Conservation (phyloP, 805 yeast genomes). For the Kazachstania martiniae region DNA sequence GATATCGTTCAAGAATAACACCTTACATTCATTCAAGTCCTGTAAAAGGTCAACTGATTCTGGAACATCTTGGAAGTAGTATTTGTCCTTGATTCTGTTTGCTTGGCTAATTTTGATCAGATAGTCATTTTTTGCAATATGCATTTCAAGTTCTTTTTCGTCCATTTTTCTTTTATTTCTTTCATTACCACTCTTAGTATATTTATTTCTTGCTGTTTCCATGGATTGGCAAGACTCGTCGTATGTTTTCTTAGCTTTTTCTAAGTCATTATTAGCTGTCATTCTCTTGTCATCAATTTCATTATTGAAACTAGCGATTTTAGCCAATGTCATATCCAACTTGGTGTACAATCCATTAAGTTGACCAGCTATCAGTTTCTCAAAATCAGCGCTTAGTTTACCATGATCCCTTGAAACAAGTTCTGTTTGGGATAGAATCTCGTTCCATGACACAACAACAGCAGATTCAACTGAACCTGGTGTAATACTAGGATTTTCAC, state of each 20-base stretch:
- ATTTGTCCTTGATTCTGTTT: constrained; percentile 86
- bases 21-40: constrained; percentile 71
- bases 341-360: constrained; percentile 42
- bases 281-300: constrained; percentile 37
- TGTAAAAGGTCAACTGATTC: constrained; percentile 79
- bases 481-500: constrained; percentile 80
- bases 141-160: constrained; percentile 71
- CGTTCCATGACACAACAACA: constrained; percentile 81
- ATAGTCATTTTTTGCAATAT: constrained; percentile 75
- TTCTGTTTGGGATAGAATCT: constrained; percentile 76
- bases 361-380: constrained; percentile 49
- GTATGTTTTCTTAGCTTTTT: constrained; percentile 51
- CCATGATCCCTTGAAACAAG: constrained; percentile 56
- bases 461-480: constrained; percentile 94
- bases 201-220: constrained; percentile 69
- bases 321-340: constrained; percentile 42
- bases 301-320: constrained; percentile 51
- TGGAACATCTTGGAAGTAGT: constrained; percentile 85
- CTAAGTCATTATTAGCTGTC: constrained; percentile 22
- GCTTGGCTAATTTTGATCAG: constrained; percentile 72
- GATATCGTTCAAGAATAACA: constrained; percentile 56
- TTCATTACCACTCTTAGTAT: constrained; percentile 48
- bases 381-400: constrained; percentile 49
- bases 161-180: constrained; percentile 38
- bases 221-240: constrained; percentile 71